Conservation (phyloP, 2,329 filamentous ascomycete genomes). For the Rutstroemia sp. region DNA sequence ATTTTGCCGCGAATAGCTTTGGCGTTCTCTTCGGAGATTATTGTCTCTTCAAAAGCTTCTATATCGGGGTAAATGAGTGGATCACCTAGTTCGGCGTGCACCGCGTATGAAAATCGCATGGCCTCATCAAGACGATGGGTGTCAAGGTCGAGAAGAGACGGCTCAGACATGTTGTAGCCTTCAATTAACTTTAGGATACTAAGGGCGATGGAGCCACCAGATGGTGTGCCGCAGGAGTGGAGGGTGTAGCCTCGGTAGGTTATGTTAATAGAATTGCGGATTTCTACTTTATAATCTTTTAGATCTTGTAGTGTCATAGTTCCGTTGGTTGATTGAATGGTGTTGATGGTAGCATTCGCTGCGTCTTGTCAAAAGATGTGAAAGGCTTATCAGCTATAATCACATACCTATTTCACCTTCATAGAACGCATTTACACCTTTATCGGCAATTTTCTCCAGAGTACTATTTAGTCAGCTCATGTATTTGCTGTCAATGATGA, state of each 20-base stretch:
- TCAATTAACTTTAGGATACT: conserved; percentile 72
- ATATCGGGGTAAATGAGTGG: conserved; percentile 64
- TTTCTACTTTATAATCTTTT: conserved; percentile 55
- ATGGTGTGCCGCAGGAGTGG: conserved; percentile 63
- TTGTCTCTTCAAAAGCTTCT: conserved; percentile 53
- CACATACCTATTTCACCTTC: conserved; percentile 42
- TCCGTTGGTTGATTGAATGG: conserved; percentile 50
- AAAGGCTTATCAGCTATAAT: background rate
- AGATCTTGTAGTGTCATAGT: conserved; percentile 63
- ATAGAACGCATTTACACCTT: conserved; percentile 57
- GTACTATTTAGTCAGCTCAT: conserved; percentile 33
- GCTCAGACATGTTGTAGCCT: conserved; percentile 45
- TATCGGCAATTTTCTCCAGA: conserved; percentile 52
- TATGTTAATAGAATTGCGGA: conserved; percentile 55
- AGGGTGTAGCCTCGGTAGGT: conserved; percentile 66
- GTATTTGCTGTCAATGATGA: background rate
- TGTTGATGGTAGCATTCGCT: conserved; percentile 52
- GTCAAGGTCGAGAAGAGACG: conserved; percentile 44
- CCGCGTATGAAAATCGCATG: conserved; percentile 81
- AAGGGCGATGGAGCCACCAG: conserved; percentile 64
- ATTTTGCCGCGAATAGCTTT: conserved; percentile 58
- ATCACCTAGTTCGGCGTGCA: conserved; percentile 74
- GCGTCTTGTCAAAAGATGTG: background rate
- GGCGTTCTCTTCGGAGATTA: conserved; percentile 58
- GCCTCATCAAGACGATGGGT: conserved; percentile 82